Evolutionary conservation across 768 basidiomycete genomes (phyloP).

Genomic region (Gautieria morchelliformis): DNA sequence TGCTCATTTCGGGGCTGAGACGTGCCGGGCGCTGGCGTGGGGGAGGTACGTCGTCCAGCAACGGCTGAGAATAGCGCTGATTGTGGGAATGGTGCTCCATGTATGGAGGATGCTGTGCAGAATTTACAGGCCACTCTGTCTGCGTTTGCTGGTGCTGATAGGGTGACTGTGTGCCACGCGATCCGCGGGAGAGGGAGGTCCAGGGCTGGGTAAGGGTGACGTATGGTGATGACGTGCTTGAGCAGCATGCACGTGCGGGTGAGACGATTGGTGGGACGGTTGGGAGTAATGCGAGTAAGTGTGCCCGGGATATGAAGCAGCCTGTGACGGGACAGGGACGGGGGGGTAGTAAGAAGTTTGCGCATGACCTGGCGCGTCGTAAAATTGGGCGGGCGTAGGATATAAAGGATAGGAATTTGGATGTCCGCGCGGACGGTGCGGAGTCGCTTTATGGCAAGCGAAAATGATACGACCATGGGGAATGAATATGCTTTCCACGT

Average conservation of each 20-base stretch:
- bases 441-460: constrained; percentile 59
- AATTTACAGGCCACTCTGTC: constrained; percentile 34
- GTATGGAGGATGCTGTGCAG: constrained; percentile 7
- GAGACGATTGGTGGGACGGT: constrained; percentile 15
- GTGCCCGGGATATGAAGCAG: constrained; percentile 7
- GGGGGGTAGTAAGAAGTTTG: not conserved
- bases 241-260: not conserved
- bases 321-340: not conserved
- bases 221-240: not conserved
- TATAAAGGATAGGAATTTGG: not conserved
- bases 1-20: constrained; percentile 40
- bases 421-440: constrained; percentile 19
- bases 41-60: constrained; percentile 35
- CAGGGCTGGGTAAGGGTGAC: constrained; percentile 14
- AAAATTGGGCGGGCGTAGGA: not conserved
- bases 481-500: constrained; percentile 83
- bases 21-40: constrained; percentile 39
- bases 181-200: not conserved
- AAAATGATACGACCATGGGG: constrained; percentile 81
- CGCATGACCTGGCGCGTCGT: not conserved
- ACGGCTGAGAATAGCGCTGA: not conserved
- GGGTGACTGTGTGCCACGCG: constrained; percentile 10
- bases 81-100: not conserved
- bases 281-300: constrained; percentile 18
- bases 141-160: constrained; percentile 30